phyloP scores from a whole-genome alignment of 139 green algal genomes.

The Chlamydomonas asymmetrica region DNA sequence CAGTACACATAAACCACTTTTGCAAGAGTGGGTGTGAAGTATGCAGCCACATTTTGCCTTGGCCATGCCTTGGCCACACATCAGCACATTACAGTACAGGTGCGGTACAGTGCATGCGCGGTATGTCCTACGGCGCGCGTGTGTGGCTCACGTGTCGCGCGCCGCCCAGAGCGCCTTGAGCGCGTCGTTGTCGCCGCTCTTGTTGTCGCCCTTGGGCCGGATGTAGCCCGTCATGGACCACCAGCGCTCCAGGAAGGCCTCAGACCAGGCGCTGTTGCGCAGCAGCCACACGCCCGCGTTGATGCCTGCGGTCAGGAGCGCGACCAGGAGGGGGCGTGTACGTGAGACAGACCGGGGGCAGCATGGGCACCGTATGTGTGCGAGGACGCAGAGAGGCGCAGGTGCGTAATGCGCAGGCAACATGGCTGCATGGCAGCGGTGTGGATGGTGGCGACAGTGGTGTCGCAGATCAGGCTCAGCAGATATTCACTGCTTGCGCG shows the following conservation, averaged over 20 bases:
- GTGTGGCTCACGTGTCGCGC: constrained; percentile 25
- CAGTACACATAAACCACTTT: no score
- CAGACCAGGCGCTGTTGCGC: constrained; percentile 38
- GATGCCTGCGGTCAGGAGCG: constrained; percentile 1
- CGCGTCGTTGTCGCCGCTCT: constrained; percentile 55
- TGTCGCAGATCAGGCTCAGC: constrained; percentile 2
- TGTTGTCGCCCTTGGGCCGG: constrained; percentile 31
- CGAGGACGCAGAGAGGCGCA: background rate
- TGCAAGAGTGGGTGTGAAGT: no score
- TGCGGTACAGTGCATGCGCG: background rate
- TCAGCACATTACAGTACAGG: no score
- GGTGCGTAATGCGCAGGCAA: background rate
- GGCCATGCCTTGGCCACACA: no score
- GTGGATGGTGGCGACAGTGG: background rate
- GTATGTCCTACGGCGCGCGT: background rate
- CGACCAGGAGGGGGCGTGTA: background rate
- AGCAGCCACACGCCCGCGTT: constrained; percentile 52
- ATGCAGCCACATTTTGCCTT: no score
- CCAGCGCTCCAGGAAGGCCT: constrained; percentile 42
- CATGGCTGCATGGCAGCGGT: background rate
- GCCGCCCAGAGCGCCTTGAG: constrained; percentile 35
- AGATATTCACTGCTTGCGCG: background rate
- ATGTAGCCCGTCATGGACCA: constrained; percentile 41
- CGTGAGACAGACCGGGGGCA: background rate
- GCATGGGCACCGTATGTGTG: background rate